Evolutionary conservation across 768 basidiomycete species (phyloP), one percentile per base, ranked within the genome.

Genomic region (Paxillus ammoniavirescens): DNA sequence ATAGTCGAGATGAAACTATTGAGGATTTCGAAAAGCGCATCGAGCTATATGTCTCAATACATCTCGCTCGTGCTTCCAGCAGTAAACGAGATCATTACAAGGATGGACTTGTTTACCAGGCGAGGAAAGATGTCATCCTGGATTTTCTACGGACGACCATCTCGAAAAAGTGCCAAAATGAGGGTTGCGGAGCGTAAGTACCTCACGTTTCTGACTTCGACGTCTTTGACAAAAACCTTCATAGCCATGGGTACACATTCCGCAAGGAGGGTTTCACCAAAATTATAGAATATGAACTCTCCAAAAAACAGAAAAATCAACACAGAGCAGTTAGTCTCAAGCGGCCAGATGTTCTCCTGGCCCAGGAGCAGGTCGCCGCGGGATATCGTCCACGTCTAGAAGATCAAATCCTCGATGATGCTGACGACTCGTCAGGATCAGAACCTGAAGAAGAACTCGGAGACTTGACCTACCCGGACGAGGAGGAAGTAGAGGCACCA

Each of bases 261-360:
- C 87, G 95, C 49, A 98, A 93, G 70, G 97, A 99, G 65, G 93
- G 91, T 0, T 79, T 90, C 69, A 92, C 89, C 47, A 98, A 98
- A 73, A 81, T 99, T 51, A 87, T 98, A 65, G 94, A 98, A 73
- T 91, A 92, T 65, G 94, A 95, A 61, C 79, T 98, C 31, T 77
- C 91, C 6, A 47, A 69, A 2, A 96, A 93, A 70, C 86, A 93
- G 67, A 93, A 91, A 70, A 77, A 69, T 42, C 70, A 74, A 38
- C 80, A 86, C 65, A 62, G 66, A 5, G 77, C 81, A 15, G 49
- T 81, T 9, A 74, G 79, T 12, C 67, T 86, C 51, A 83, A 75
- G 60, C 82, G 91, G n/a, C 90, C 87, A 13, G 79, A 95, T 66
- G 89, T 97, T 14, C 76, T 96, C 44, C 71, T 78, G 45, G 73